These are phyloP conservation scores for Curvularia spicifera DNA, from an alignment of 2,329 filamentous ascomycete species.

Conservation along the genomic window DNA sequence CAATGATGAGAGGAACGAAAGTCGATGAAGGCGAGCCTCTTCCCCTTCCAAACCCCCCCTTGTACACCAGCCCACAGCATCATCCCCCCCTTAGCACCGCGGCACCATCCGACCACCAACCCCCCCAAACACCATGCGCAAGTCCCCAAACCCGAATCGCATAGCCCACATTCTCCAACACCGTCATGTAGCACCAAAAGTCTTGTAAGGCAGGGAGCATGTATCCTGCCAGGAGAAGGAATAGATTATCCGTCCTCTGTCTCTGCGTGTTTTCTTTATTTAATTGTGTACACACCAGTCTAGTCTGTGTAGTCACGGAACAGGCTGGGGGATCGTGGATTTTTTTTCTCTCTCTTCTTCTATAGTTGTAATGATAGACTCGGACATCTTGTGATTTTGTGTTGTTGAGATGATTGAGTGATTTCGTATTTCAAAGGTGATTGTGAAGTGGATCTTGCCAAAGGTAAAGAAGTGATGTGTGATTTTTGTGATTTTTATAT, in stretches of 20 bases:
- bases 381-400: not conserved
- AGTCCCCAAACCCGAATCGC: constrained; percentile 25
- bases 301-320: constrained; percentile 8
- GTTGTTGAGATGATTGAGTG: too few species aligned
- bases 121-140: constrained; percentile 17
- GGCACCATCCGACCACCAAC: constrained; percentile 4
- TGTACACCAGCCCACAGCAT: constrained; percentile 17
- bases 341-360: not conserved
- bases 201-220: constrained; percentile 36
- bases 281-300: not conserved
- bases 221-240: constrained; percentile 33
- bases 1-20: constrained; percentile 2
- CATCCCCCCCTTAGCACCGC: constrained; percentile 18
- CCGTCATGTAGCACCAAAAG: constrained; percentile 44
- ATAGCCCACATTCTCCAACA: constrained; percentile 36
- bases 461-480: too few species aligned
- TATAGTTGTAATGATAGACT: constrained; percentile 29
- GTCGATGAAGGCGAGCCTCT: not conserved
- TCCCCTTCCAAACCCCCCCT: constrained; percentile 1
- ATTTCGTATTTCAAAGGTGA: too few species aligned
- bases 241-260: constrained; percentile 28
- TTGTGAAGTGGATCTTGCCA: too few species aligned
- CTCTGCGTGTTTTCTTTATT: constrained; percentile 6
- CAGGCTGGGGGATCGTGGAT: constrained; percentile 7
- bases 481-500: too few species aligned